Evolutionary conservation across 23 red algal genomes (phyloP).

Genomic region (Chondrus crispus): DNA sequence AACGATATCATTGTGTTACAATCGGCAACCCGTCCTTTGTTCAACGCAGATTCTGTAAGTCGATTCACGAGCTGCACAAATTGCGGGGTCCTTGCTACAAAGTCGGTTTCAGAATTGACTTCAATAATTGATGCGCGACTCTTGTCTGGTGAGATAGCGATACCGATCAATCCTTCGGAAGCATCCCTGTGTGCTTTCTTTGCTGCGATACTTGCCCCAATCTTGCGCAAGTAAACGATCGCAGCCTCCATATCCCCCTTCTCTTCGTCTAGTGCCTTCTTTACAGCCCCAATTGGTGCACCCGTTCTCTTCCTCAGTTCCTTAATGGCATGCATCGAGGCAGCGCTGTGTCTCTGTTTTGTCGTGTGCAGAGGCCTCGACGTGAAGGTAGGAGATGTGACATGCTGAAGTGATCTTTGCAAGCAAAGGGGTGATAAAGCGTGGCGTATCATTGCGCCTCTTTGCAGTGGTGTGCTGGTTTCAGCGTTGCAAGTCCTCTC

Average conservation of each 20-base stretch:
- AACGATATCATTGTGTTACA: neutral
- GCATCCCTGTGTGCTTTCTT: conserved; percentile 50
- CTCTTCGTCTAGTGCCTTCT: conserved; percentile 57
- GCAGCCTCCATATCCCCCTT: conserved; percentile 45
- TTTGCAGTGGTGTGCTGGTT: no score
- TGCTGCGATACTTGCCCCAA: conserved; percentile 42
- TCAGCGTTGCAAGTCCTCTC: no score
- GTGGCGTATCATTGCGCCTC: no score
- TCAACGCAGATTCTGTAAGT: conserved; percentile 21
- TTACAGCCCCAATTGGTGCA: conserved; percentile 67
- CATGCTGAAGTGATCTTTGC: no score
- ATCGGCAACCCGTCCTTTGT: neutral
- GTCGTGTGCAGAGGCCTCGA: neutral
- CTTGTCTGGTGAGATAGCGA: conserved; percentile 17
- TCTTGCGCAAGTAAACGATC: conserved; percentile 31
- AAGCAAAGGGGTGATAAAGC: no score
- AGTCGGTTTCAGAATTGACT: conserved; percentile 64
- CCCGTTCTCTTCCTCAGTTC: conserved; percentile 51
- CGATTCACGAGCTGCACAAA: conserved; percentile 29
- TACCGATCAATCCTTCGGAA: conserved; percentile 35
- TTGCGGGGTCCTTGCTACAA: conserved; percentile 66
- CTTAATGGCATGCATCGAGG: conserved; percentile 46
- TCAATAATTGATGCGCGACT: conserved; percentile 36
- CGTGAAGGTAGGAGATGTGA: no score
- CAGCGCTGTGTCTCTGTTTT: neutral